Conservation (phyloP, 1,284 basidiomycete genomes). For the Cryptococcus hybrid region DNA sequence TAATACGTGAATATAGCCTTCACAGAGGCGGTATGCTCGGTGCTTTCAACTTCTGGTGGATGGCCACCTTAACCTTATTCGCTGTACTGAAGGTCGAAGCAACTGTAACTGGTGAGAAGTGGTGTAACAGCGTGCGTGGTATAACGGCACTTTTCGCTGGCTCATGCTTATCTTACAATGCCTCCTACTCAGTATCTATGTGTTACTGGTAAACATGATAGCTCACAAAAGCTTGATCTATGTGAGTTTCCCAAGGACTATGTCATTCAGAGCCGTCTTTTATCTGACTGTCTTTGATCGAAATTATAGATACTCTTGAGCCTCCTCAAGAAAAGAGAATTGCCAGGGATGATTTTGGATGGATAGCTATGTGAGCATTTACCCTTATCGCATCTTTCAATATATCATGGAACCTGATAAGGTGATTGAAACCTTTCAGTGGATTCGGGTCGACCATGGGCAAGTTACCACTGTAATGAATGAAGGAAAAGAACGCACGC, state of each 20-base stretch:
- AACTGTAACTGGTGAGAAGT: constrained; percentile 16
- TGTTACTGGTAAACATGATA: constrained; percentile 25
- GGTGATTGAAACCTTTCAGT: constrained; percentile 1
- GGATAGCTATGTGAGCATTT: constrained; percentile 57
- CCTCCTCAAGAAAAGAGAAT: constrained; percentile 14
- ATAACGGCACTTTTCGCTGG: not conserved
- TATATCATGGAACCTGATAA: not conserved
- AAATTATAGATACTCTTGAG: constrained; percentile 22
- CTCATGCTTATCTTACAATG: not conserved
- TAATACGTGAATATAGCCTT: too few species aligned
- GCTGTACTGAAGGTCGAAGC: constrained; percentile 4
- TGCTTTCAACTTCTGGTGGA: not conserved
- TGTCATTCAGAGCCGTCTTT: too few species aligned
- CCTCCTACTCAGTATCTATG: constrained; percentile 23
- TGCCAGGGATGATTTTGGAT: constrained; percentile 54
- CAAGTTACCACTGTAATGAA: not conserved
- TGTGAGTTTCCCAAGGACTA: constrained; percentile 18
- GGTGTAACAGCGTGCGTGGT: constrained; percentile 14
- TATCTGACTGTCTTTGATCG: too few species aligned
- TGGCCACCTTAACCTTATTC: not conserved
- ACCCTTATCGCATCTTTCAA: constrained; percentile 54
- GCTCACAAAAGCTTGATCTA: constrained; percentile 18
- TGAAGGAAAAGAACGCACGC: not conserved
- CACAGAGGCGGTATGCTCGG: too few species aligned
- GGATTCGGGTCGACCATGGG: constrained; percentile 60